Evolutionary conservation across 2,329 filamentous ascomycete genomes (phyloP).

Genomic region (Colletotrichum sp.): DNA sequence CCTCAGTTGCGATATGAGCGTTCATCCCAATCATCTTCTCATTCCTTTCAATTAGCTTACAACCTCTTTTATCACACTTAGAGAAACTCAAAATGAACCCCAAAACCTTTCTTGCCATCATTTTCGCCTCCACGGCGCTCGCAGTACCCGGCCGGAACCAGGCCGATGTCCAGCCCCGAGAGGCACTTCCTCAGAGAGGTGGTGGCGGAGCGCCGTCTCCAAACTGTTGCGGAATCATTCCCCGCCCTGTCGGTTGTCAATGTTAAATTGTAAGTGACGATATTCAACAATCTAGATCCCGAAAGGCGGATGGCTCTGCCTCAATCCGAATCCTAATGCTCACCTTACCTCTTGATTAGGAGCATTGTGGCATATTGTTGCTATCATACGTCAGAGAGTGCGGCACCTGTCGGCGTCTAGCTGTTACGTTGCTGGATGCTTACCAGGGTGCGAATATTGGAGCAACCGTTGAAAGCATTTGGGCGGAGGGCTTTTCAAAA

Average conservation of each 20-base stretch:
- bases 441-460: not conserved
- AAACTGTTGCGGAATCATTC: not conserved
- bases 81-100: not conserved
- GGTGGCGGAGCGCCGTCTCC: not conserved
- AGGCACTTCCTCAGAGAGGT: not conserved
- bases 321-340: not conserved
- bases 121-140: not conserved
- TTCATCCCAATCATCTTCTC: not conserved
- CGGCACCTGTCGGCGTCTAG: not conserved
- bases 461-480: not conserved
- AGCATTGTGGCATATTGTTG: not conserved
- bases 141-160: not conserved
- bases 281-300: not conserved
- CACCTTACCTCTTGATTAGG: not conserved
- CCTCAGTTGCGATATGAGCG: not conserved
- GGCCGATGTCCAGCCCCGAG: not conserved
- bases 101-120: not conserved
- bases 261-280: not conserved
- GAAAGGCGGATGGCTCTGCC: not conserved
- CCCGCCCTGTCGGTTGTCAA: not conserved
- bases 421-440: not conserved
- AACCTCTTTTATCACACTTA: not conserved
- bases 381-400: not conserved
- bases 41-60: not conserved
- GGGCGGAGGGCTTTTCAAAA: not conserved